A percentile compares a stretch with the other conserved stretches of the same genome.
These are phyloP conservation scores for Pterocarpus santalinus DNA, from an alignment of 306 rosid genomes.

Conservation along the genomic window DNA sequence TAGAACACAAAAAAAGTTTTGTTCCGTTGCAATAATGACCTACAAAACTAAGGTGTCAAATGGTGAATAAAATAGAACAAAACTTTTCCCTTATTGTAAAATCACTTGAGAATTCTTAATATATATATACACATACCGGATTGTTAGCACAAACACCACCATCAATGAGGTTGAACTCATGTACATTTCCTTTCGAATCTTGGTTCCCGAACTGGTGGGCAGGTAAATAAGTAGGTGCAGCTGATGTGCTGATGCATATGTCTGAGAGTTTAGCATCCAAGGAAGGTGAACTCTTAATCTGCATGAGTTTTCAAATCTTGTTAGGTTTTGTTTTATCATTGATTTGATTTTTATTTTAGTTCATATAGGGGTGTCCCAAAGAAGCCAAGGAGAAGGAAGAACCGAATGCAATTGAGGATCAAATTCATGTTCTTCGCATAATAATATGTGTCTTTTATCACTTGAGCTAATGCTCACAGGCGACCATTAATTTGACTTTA, in stretches of 20 bases:
- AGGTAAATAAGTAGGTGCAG: constrained; percentile 74
- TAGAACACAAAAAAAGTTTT: too few relatives aligned
- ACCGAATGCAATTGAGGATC: not conserved
- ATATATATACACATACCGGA: constrained; percentile 52
- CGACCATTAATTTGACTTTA: too few relatives aligned
- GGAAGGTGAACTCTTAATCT: constrained; percentile 48
- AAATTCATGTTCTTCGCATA: too few relatives aligned
- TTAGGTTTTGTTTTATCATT: not conserved
- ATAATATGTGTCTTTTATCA: too few relatives aligned
- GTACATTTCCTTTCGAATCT: constrained; percentile 37
- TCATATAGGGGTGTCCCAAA: not conserved
- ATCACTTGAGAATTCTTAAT: not conserved
- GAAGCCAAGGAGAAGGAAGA: too few relatives aligned
- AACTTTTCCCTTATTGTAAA: too few relatives aligned
- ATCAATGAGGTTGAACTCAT: constrained; percentile 69
- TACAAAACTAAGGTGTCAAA: too few relatives aligned
- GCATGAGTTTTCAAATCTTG: constrained; percentile 31
- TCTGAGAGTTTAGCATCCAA: constrained; percentile 62
- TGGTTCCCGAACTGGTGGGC: constrained; percentile 55
- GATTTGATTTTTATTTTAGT: not conserved
- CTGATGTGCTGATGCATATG: constrained; percentile 67
- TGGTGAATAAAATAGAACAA: too few relatives aligned
- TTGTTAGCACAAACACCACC: constrained; percentile 79
- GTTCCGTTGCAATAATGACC: too few relatives aligned
- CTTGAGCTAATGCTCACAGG: too few relatives aligned